Base-by-base conservation (phyloP, 2,329 filamentous ascomycete species). In the Phialocephala subalpina region DNA sequence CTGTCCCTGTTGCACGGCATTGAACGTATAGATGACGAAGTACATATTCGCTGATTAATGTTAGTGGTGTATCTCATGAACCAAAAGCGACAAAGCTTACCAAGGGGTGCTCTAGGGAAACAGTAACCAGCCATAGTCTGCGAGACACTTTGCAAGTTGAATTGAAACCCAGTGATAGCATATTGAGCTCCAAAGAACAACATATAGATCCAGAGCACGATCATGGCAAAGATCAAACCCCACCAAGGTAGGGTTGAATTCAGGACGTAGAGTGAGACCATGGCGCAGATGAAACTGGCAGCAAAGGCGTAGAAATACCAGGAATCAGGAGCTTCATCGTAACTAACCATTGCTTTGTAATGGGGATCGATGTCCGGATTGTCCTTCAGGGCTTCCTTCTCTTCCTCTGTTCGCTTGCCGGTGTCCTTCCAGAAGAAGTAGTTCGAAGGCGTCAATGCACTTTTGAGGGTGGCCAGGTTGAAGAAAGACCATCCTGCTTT, bases 11-110 rank as follows among this genome's bases (percentile, higher is more conserved):
- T 75, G 79, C 25, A 80, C 77, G 58, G 81, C 75, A 73, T 83
- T 83, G 70, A 80, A 82, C 58, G 88, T 87, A 72, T 90, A 92
- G 67, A 88, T 90, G 77, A 92, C 92, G 80, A 92, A 92, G 81
- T 92, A 85, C 68, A 70, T 38, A 35, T 55, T 52, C 6, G 35
- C 40, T 42, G 16, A 16, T 6, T n/a, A 6, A n/a, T 18, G 1
- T 42, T 42, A 42, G 40, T 16, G 16, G 40, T 11, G 40, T 18
- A n/a, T 42, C n/a, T 42, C 14, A 42, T 6, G 40, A 18, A n/a
- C n/a, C 12, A n/a, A 42, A 42, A 16, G 16, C 29, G 29, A 33
- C n/a, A 33, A 42, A 18, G 16, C 40, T 42, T 42, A 42, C 40
- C 58, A 67, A 92, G 82, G 3, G 90, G 90, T 4, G 84, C 84